A percentile compares a stretch with the other conserved stretches of the same genome.
Conservation (phyloP, 2,329 filamentous ascomycete species). For the Ceratocystis ficicola region DNA sequence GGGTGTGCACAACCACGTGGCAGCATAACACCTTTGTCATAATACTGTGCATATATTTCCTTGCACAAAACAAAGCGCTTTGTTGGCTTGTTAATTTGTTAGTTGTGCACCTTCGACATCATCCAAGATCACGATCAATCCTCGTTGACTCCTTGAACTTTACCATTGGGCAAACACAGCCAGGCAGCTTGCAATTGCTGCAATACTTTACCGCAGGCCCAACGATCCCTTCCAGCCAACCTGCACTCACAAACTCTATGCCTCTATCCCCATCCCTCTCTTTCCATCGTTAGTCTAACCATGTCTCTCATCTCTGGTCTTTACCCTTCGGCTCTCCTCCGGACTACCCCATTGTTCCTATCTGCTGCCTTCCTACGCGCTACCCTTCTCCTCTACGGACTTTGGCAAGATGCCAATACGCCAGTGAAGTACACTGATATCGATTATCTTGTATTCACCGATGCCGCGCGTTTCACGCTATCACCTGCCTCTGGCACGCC, state of each 20-base stretch:
- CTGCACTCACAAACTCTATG: not conserved
- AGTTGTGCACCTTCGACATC: not conserved
- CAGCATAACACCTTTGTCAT: not conserved
- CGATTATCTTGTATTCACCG: slow-evolving; percentile 96
- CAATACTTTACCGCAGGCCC: not conserved
- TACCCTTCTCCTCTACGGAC: slow-evolving; percentile 69
- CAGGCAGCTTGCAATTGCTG: not conserved
- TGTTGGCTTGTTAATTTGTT: no score
- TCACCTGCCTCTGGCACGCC: slow-evolving; percentile 43
- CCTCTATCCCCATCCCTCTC: not conserved
- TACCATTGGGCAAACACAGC: not conserved
- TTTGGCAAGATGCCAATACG: slow-evolving; percentile 84
- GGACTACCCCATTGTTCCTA: slow-evolving; percentile 36
- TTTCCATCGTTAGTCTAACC: not conserved
- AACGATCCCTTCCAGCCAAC: not conserved
- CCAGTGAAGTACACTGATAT: slow-evolving; percentile 97
- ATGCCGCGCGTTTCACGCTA: slow-evolving; percentile 68
- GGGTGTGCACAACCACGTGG: no score
- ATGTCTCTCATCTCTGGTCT: slow-evolving; percentile 18
- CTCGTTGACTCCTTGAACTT: not conserved
- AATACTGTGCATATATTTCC: not conserved
- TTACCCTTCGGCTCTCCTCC: slow-evolving; percentile 16
- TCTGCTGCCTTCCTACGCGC: slow-evolving; percentile 54
- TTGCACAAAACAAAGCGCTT: not conserved
- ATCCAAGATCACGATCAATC: not conserved